Evolutionary conservation across 2,329 filamentous ascomycete species (phyloP), one percentile per base, ranked within the genome.

Genomic region (Talaromyces amestolkiae): DNA sequence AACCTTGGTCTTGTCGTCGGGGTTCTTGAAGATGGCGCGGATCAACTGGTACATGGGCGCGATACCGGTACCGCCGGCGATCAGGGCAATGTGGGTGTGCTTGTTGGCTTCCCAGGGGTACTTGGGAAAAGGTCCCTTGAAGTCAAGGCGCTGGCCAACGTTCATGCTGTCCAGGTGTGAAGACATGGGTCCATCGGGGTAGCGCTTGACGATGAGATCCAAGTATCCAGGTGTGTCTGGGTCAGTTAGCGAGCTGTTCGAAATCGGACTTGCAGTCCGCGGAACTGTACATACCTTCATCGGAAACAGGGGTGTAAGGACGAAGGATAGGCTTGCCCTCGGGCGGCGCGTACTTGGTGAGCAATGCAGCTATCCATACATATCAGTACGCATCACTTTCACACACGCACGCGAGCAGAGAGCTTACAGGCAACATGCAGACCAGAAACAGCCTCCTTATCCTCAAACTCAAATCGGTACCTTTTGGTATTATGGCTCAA

Each of bases 41-140:
- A 88, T 84, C 54, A 99, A 88, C 84, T 99, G 95, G 85, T 91
- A 98, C 94, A 98, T 97, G 71, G 95, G 95, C 11, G 95, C 95
- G 79, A 99, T 96, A 68, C 95, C 95, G 8, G 95, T 97, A 70
- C 95, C 95, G 73, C 95, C 95, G n/a, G 94, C 92, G 69, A 99
- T 79, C 72, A 83, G 70, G 61, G 75, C 77, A 70, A 83, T 76
- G 83, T 98, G 93, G 67, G 91, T 83, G 83, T 97, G 93, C 87
- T 97, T 97, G 86, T 98, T 98, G 71, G 89, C 75, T 62, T 87
- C 76, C 93, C 93, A 98, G 37, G 87, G 80, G 80, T 97, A 98
- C 82, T 99, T 99, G 73, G 92, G 91, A 45, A 99, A 87, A 2
- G 95, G 95, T 19, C 95, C 95, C 86, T 99, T 98, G 83, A 99